phyloP scores from a whole-genome alignment of 2,329 filamentous ascomycete genomes.

The Xylariaceae sp. region DNA sequence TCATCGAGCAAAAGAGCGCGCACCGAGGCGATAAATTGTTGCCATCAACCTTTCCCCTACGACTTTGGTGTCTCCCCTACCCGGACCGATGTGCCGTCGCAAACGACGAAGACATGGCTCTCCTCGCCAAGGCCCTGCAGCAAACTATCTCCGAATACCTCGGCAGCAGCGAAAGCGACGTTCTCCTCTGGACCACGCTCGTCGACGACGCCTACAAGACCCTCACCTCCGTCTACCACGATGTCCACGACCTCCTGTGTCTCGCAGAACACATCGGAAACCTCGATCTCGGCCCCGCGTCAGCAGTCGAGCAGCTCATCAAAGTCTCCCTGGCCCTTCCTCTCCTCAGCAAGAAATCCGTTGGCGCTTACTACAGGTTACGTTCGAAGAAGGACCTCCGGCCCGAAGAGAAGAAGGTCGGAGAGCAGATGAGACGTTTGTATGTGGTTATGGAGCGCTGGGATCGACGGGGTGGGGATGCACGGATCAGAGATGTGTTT shows the following conservation, averaged over 20 bases:
- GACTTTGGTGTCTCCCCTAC: conserved; percentile 14
- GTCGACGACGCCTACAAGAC: background rate
- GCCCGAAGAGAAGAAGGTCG: background rate
- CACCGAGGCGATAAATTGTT: background rate
- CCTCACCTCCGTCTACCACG: conserved; percentile 3
- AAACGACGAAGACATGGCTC: background rate
- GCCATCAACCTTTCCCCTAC: conserved; percentile 14
- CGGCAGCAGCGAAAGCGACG: conserved; percentile 2
- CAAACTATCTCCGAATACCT: conserved; percentile 2
- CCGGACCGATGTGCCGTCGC: background rate
- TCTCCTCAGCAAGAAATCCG: background rate
- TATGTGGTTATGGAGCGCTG: conserved; percentile 8
- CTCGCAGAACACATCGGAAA: conserved; percentile 8
- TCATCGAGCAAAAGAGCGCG: conserved; percentile 9
- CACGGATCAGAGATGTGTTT: background rate
- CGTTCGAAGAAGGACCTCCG: background rate
- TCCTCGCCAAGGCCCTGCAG: conserved; percentile 1
- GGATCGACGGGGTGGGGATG: background rate
- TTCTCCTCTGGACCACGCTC: conserved; percentile 12
- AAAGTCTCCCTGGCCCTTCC: conserved; percentile 5
- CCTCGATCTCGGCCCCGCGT: background rate
- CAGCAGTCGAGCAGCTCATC: conserved; percentile 8
- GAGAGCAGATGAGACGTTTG: conserved; percentile 4
- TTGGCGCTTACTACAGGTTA: background rate
- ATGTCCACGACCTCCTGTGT: background rate